Conservation (phyloP, 2,329 filamentous ascomycete genomes). For the Thelonectria blattea region DNA sequence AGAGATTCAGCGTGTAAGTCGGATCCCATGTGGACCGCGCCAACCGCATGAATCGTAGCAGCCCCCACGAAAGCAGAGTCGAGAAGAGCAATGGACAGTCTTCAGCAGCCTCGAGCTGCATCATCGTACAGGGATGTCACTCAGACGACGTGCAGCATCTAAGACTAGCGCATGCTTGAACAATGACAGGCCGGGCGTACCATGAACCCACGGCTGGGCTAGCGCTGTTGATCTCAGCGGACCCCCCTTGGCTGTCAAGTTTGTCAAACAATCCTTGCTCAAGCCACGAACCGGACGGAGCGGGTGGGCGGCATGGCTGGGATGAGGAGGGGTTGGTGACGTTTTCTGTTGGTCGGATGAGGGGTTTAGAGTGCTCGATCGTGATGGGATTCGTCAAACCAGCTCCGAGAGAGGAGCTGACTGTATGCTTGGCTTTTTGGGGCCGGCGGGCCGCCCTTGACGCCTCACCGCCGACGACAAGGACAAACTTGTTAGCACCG, state of each 20-base stretch:
- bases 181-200: neutral
- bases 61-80: constrained; percentile 1
- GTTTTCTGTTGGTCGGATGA: neutral
- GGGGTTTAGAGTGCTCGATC: neutral
- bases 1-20: neutral
- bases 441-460: neutral
- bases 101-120: constrained; percentile 12
- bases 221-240: constrained; percentile 4
- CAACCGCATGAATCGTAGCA: constrained; percentile 12
- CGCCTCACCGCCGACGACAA: neutral
- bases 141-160: constrained; percentile 12
- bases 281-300: neutral
- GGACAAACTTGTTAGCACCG: constrained; percentile 4
- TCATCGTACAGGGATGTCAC: constrained; percentile 9
- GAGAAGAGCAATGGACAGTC: neutral
- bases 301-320: neutral
- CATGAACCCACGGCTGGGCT: constrained; percentile 7
- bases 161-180: constrained; percentile 1
- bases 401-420: neutral
- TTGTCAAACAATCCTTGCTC: neutral
- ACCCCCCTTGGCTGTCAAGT: constrained; percentile 15
- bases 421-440: neutral
- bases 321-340: neutral
- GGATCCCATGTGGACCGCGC: constrained; percentile 3
- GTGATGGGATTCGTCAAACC: neutral